Evolutionary conservation across 2,329 filamentous ascomycete genomes (phyloP).

Genomic region (Aschersonia sp.): DNA sequence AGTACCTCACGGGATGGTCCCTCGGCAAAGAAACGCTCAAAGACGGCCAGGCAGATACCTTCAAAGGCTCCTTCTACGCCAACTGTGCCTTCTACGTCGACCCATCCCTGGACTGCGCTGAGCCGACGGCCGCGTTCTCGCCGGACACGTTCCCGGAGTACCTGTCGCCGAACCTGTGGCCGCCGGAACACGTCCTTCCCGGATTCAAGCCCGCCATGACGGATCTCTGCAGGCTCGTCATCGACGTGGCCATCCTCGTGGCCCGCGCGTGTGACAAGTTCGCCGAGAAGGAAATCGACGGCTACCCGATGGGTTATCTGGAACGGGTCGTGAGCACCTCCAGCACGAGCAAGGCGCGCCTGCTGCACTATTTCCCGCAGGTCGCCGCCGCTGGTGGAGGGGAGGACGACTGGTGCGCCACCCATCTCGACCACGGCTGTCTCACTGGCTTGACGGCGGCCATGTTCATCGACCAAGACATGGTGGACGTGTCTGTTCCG

Average conservation of each 20-base stretch:
- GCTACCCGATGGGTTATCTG: constrained; percentile 65
- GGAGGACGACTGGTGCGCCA: constrained; percentile 90
- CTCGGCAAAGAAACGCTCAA: constrained; percentile 70
- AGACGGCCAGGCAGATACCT: constrained; percentile 62
- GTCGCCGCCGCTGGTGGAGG: constrained; percentile 4
- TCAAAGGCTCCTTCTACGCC: constrained; percentile 75
- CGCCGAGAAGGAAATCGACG: constrained; percentile 62
- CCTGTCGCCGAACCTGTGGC: constrained; percentile 84
- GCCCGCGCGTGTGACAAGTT: constrained; percentile 83
- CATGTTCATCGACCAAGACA: constrained; percentile 74
- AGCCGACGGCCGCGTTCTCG: constrained; percentile 43
- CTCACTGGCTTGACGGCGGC: constrained; percentile 87
- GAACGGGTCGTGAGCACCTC: constrained; percentile 78
- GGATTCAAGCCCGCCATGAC: constrained; percentile 64
- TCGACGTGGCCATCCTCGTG: constrained; percentile 78
- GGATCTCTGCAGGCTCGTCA: constrained; percentile 67
- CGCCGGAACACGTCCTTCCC: constrained; percentile 50
- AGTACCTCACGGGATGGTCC: constrained; percentile 63
- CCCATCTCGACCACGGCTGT: constrained; percentile 82
- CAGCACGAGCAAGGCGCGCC: constrained; percentile 75
- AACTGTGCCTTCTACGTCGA: constrained; percentile 70
- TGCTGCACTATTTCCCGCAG: constrained; percentile 85
- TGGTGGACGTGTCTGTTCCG: constrained; percentile 16
- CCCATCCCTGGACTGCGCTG: constrained; percentile 43
- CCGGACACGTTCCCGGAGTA: constrained; percentile 68